phyloP scores from a whole-genome alignment of 345 rosid species.

The Pistacia atlantica region DNA sequence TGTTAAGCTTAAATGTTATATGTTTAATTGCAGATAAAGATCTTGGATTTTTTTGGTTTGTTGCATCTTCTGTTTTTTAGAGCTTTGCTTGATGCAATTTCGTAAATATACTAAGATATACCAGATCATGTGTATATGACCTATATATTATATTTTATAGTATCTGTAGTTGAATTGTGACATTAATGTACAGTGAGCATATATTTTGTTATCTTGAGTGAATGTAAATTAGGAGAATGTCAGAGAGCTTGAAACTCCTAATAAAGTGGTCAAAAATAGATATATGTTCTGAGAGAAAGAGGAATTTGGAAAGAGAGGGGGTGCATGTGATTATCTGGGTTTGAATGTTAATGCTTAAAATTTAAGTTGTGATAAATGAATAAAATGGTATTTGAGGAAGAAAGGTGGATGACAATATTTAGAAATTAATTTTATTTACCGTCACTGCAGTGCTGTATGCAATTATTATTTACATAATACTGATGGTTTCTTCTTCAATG shows the following conservation, averaged over 20 bases:
- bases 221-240: too few relatives aligned
- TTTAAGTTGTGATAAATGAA: too few relatives aligned
- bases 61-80: background rate
- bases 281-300: too few relatives aligned
- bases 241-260: too few relatives aligned
- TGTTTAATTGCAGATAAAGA: background rate
- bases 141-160: background rate
- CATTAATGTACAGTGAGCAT: background rate
- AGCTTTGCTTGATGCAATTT: conserved; percentile 3
- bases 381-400: too few relatives aligned
- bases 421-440: background rate
- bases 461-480: background rate
- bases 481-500: background rate
- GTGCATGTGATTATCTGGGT: too few relatives aligned
- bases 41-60: background rate
- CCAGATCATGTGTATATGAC: background rate
- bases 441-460: background rate
- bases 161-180: background rate
- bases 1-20: background rate
- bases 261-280: too few relatives aligned
- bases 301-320: too few relatives aligned
- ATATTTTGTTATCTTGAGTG: background rate
- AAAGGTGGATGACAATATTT: background rate
- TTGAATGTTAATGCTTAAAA: too few relatives aligned
- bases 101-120: background rate